A percentile compares a stretch with the other conserved stretches of the same genome.
Evolutionary conservation across 306 rosid species (phyloP).

Genomic region (Pueraria montana): DNA sequence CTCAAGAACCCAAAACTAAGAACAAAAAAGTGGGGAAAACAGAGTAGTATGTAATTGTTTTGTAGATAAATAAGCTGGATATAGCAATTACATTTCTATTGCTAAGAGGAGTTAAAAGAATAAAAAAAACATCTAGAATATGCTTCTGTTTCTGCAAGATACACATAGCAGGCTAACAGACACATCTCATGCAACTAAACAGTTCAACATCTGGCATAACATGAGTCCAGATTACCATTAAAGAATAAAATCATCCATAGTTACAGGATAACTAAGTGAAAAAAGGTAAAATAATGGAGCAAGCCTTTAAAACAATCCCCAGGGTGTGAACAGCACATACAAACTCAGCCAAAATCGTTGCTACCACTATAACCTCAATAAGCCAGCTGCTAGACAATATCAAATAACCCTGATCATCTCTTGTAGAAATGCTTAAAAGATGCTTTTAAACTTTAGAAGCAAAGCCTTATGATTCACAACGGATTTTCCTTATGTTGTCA

Average conservation of each 20-base stretch:
- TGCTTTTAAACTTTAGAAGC: constrained; percentile 32
- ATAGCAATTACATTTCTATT: not conserved
- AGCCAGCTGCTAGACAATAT: constrained; percentile 22
- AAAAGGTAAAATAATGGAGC: constrained; percentile 4
- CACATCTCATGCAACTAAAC: constrained; percentile 27
- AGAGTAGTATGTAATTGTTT: not conserved
- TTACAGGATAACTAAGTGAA: not conserved
- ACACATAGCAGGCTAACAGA: not conserved
- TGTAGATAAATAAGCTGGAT: constrained; percentile 5
- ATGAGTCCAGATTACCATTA: constrained; percentile 24
- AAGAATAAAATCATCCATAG: constrained; percentile 18
- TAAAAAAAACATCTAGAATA: constrained; percentile 16
- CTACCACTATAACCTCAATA: constrained; percentile 26
- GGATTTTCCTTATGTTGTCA: constrained; percentile 3
- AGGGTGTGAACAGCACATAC: constrained; percentile 12
- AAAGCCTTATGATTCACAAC: not conserved
- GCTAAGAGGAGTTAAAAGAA: not conserved
- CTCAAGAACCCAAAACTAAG: constrained; percentile 15
- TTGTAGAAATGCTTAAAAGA: not conserved
- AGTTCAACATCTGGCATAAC: not conserved
- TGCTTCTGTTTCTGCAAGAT: constrained; percentile 1
- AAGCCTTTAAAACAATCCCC: not conserved
- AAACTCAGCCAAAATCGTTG: constrained; percentile 3
- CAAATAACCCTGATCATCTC: constrained; percentile 27
- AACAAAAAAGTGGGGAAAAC: not conserved